Evolutionary conservation across 192 early-diverging fungal species (phyloP), one percentile per base, ranked within the genome.

Genomic region (Entomortierella lignicola): DNA sequence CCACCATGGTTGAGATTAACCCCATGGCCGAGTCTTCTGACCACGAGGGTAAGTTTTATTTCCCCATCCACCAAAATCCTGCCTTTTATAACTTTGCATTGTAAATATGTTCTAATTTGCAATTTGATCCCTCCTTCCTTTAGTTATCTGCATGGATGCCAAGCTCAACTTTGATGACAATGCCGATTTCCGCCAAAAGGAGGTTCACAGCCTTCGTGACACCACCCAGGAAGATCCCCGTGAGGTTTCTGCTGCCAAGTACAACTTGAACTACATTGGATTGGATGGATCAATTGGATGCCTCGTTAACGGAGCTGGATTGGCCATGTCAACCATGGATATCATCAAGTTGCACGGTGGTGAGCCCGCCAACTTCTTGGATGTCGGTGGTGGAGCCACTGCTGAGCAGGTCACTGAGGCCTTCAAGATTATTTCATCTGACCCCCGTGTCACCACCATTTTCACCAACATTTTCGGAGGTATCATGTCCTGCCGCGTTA

Each of bases 291-390:
- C 86, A 79, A 99, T 99, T 79, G 97, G 98, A 66, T 99, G 98
- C 84, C 90, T 99, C 29, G 94, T 99, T 65, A 99, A 98, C 89
- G 98, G 98, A 72, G 98, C 97, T 53, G 98, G 98, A 79, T 89
- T 99, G 37, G 98, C 98, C 84, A 99, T 99, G 98, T 94, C 98
- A 59, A 99, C 98, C 68, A 99, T 99, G 98, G 98, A 99, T 84
- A 99, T 99, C 80, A 98, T 99, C 85, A 98, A 99, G 89, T 89
- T 99, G 60, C 92, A 99, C 89, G 97, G 97, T 61, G 98, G 98
- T 50, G 94, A 96, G 72, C 98, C 98, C 15, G 97, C 98, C 81
- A 99, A 99, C 91, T 99, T 99, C 88, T 90, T 99, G 65, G 98
- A 99, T 83, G 97, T 99, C 72, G 98, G 98, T 72, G 98, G 98